phyloP scores from a whole-genome alignment of 257 asterid genomes.

The Scutellaria minor region DNA sequence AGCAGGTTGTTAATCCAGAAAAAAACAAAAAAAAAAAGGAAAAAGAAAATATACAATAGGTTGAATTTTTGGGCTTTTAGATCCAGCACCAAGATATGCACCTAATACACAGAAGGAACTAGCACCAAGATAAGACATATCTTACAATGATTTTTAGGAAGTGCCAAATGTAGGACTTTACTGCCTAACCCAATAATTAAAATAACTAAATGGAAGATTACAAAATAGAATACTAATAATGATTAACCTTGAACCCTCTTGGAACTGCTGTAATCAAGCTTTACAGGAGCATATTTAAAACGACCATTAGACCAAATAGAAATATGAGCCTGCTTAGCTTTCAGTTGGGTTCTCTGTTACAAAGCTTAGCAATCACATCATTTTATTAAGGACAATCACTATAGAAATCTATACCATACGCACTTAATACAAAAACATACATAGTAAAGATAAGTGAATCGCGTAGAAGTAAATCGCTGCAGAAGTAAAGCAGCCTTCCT shows the following conservation, averaged over 20 bases:
- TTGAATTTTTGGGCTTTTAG: not conserved
- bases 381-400: slow-evolving; percentile 3
- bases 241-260: not conserved
- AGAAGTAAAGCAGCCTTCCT: slow-evolving; percentile 4
- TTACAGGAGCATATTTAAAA: not conserved
- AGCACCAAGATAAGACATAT: not conserved
- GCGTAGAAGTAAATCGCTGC: not conserved
- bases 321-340: not conserved
- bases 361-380: not conserved
- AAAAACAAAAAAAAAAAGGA: no score
- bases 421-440: not conserved
- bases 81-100: slow-evolving; percentile 13
- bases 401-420: not conserved
- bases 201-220: not conserved
- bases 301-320: not conserved
- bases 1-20: slow-evolving; percentile 18
- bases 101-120: not conserved
- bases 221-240: not conserved
- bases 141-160: slow-evolving; percentile 5
- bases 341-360: not conserved
- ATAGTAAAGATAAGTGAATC: not conserved
- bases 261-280: not conserved
- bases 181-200: not conserved
- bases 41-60: not conserved
- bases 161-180: not conserved